Evolutionary conservation across 768 basidiomycete genomes (phyloP), one percentile per base, ranked within the genome.

Genomic region (Leccinum fibrillosum): DNA sequence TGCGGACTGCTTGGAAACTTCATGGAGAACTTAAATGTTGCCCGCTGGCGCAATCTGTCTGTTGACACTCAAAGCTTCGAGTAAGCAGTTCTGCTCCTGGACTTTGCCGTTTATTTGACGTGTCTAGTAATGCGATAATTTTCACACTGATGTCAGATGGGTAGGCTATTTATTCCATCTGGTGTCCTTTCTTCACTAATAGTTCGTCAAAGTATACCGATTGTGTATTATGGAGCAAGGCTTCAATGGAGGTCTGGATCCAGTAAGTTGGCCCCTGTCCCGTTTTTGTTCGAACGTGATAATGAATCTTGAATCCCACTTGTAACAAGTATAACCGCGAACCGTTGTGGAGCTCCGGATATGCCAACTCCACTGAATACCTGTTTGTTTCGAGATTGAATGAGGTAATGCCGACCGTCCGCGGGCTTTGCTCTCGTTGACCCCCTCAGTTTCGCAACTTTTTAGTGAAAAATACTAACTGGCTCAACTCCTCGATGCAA

Each of bases 151-250:
- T 91, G 82, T 81, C 82, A 51, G 90, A 91, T 58, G 89, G 90
- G 78, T 70, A 53, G 56, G 65, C 58, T 13, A 39, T 45, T 32
- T 19, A 39, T 45, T 32, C 15, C 15, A 17, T 17, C 25, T 37
- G 48, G 12, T 30, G n/a, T 13, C 11, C 9, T 32, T 51, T 39
- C 44, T 28, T 26, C 28, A 30, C 53, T 53, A 50, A 54, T 26
- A 28, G 21, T 51, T 15, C 17, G 26, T 52, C 11, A 45, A 49
- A 79, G 78, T n/a, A 89, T 90, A 62, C 90, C 90, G 1, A 84
- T 92, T 58, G 81, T 90, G 11, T 92, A 92, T 69, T 89, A 90
- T 59, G 90, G 90, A 92, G 64, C 90, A 91, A 68, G 74, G 78
- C 42, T 86, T 89, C 69, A 75, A 72, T 55, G 90, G 90, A 34